A percentile compares a stretch with the other conserved stretches of the same genome.
These are phyloP conservation scores for Mimosa pudica DNA, from an alignment of 306 rosid species.

Conservation along the genomic window DNA sequence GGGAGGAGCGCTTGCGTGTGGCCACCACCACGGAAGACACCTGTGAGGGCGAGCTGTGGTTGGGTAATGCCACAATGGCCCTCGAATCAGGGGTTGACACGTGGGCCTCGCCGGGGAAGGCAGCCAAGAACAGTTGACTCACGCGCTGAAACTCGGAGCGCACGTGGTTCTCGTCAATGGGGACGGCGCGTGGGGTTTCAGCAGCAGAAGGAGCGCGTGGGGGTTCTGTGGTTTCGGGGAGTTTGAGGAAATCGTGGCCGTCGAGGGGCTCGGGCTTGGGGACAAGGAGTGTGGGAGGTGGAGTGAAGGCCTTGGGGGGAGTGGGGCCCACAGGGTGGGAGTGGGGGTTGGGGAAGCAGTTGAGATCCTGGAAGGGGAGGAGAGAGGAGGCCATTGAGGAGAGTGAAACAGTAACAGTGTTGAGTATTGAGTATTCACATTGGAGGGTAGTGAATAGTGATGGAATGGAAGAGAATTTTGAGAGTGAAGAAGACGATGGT, in stretches of 20 bases:
- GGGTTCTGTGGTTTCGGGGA: conserved; percentile 30
- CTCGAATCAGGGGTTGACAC: conserved; percentile 45
- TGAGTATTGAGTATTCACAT: no score
- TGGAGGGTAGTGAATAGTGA: no score
- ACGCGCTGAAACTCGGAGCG: conserved; percentile 68
- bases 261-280: conserved; percentile 80
- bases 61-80: conserved; percentile 67
- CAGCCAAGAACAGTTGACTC: conserved; percentile 63
- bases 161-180: conserved; percentile 43
- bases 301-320: conserved; percentile 30
- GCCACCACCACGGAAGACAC: conserved; percentile 29
- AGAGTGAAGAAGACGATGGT: no score
- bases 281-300: conserved; percentile 49
- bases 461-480: no score
- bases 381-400: conserved; percentile 58
- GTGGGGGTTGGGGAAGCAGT: conserved; percentile 44
- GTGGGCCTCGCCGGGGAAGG: conserved; percentile 47
- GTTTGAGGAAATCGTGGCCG: conserved; percentile 23
- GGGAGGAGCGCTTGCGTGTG: conserved; percentile 28
- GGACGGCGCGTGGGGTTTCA: conserved; percentile 32
- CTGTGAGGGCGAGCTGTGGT: conserved; percentile 39
- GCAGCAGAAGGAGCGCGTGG: conserved; percentile 19
- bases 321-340: background rate
- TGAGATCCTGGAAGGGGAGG: conserved; percentile 61
- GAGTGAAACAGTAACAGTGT: no score